Percentiles rank a stretch among this genome's conserved stretches.
Evolutionary conservation across 1,284 basidiomycete genomes (phyloP).

Genomic region (Inonotus obliquus): DNA sequence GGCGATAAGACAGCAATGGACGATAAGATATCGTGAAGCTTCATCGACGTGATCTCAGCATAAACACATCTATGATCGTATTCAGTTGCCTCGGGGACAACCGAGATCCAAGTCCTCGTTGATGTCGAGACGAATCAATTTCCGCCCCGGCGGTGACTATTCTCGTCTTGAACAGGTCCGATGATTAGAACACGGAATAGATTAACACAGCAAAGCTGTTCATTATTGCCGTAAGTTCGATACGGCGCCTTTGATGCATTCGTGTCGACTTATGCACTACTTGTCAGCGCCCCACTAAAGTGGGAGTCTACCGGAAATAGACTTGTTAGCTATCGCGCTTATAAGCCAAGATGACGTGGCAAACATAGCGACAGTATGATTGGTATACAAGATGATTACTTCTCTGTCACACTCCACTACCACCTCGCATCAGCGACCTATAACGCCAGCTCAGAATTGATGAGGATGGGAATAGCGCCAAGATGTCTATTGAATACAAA

Average conservation of each 20-base stretch:
- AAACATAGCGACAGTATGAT: neutral
- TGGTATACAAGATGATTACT: neutral
- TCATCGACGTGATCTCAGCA: neutral
- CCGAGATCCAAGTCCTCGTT: neutral
- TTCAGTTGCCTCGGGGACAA: neutral
- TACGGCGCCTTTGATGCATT: neutral
- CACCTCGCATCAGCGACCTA: neutral
- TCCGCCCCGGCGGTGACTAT: neutral
- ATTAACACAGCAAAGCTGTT: neutral
- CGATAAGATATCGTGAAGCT: neutral
- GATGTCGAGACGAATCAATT: neutral
- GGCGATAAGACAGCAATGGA: neutral
- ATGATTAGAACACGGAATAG: neutral
- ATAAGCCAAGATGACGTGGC: neutral
- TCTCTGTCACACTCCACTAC: neutral
- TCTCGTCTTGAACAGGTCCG: neutral
- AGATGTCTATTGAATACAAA: neutral
- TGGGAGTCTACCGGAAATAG: neutral
- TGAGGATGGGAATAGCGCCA: neutral
- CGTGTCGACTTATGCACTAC: neutral
- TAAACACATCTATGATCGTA: neutral
- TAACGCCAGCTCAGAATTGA: constrained; percentile 1
- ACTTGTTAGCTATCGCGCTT: too few species aligned
- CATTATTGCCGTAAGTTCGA: neutral
- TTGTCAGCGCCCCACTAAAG: neutral